A percentile compares a stretch with the other conserved stretches of the same genome.
phyloP scores from a whole-genome alignment of 2,329 filamentous ascomycete genomes.

The Bretziella fagacearum region DNA sequence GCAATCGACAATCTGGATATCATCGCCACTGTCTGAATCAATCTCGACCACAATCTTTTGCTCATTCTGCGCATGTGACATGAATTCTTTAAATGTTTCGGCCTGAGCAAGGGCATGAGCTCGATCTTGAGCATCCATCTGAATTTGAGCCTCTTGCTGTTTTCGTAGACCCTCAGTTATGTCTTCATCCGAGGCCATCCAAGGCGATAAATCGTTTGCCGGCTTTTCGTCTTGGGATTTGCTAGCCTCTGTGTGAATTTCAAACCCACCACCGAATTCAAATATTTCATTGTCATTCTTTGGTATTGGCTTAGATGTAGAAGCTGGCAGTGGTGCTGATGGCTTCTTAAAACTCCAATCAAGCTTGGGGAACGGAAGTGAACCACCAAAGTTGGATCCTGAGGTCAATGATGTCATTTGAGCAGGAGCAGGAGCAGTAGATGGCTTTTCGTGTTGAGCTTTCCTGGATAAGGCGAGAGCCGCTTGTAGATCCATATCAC shows the following conservation, averaged over 20 bases:
- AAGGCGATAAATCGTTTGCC: conserved; percentile 51
- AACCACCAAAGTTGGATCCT: conserved; percentile 46
- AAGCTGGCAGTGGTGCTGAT: neutral
- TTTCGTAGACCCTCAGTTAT: conserved; percentile 46
- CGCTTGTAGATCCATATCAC: conserved; percentile 65
- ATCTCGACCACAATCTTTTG: conserved; percentile 42
- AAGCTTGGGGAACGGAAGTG: conserved; percentile 80
- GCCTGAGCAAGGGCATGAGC: conserved; percentile 40
- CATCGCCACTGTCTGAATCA: conserved; percentile 36
- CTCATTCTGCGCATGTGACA: conserved; percentile 16
- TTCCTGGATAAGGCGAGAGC: conserved; percentile 41
- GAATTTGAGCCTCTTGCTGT: conserved; percentile 36
- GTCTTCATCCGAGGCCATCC: conserved; percentile 50
- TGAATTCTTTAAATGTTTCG: neutral
- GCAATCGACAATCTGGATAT: conserved; percentile 38
- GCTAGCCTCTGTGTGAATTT: neutral
- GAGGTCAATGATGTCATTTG: neutral
- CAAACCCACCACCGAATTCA: conserved; percentile 9
- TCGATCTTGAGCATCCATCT: conserved; percentile 48
- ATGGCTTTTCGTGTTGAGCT: conserved; percentile 3
- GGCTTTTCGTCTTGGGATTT: conserved; percentile 21
- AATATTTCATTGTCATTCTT: neutral
- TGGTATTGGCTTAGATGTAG: neutral
- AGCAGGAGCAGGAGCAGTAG: neutral
- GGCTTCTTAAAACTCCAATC: conserved; percentile 29